Evolutionary conservation across 371 early-diverging fungal genomes (phyloP).

Genomic region (Mucor sp.): DNA sequence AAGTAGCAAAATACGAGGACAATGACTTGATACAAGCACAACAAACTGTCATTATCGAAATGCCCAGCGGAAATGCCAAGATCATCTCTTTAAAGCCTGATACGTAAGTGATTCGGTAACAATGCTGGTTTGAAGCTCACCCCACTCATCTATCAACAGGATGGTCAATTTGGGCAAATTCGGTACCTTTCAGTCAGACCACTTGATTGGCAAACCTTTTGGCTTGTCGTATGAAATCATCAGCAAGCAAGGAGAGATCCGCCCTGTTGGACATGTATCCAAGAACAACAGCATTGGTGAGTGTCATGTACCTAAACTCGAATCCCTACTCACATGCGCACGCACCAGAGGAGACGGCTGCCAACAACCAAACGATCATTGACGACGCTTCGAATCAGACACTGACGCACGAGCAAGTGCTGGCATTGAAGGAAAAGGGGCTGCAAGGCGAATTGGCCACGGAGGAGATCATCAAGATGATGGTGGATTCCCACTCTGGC

Average conservation of each 20-base stretch:
- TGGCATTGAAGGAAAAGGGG: slow-evolving; percentile 75
- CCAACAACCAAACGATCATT: slow-evolving; percentile 82
- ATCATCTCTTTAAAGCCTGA: slow-evolving; percentile 69
- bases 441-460: slow-evolving; percentile 68
- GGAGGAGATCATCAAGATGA: slow-evolving; percentile 73
- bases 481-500: slow-evolving; percentile 81
- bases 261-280: slow-evolving; percentile 41
- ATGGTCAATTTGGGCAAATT: slow-evolving; percentile 89
- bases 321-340: background rate
- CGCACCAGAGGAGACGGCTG: slow-evolving; percentile 69
- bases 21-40: slow-evolving; percentile 47
- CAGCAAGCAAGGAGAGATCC: slow-evolving; percentile 52
- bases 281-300: slow-evolving; percentile 47
- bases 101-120: slow-evolving; percentile 39
- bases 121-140: background rate
- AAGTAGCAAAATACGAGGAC: background rate
- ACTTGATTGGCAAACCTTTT: slow-evolving; percentile 82
- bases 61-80: slow-evolving; percentile 89
- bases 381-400: slow-evolving; percentile 80
- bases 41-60: slow-evolving; percentile 73
- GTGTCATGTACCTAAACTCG: background rate
- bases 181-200: slow-evolving; percentile 79
- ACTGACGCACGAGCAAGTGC: slow-evolving; percentile 83
- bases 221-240: slow-evolving; percentile 87
- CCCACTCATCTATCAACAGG: slow-evolving; percentile 17